Evolutionary conservation across 768 basidiomycete genomes (phyloP), one percentile per base, ranked within the genome.

Genomic region (Arthromyces matolae): DNA sequence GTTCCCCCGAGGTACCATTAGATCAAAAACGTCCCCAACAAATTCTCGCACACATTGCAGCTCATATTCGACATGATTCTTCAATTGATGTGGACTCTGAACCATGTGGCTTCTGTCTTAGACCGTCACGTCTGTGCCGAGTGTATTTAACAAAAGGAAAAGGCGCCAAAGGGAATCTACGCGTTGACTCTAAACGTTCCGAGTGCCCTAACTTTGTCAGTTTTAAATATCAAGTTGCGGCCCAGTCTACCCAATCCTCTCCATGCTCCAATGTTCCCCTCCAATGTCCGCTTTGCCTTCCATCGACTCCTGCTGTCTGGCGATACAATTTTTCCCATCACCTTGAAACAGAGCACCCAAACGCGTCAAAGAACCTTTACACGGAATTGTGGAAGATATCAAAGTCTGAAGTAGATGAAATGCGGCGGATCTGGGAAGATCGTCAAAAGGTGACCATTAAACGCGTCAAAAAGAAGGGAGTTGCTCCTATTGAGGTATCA

Each of bases 371-470:
- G 24, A n/a, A 28, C 10, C 37, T 52, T 12, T 53, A 59, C 31
- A 34, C 40, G n/a, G 36, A 51, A 31, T 18, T 57, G 3, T 60
- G 56, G 56, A 27, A 45, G 28, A 25, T 61, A 9, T 50, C 56
- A 22, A 52, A 56, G 8, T 48, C 52, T 19, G 54, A 64, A 36
- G 39, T 22, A 8, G 25, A n/a, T 4, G 53, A 49, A 27, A 55
- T 64, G 58, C 50, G 47, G 23, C 51, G 52, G 45, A 53, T 60
- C 8, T 64, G 61, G 61, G 33, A 16, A n/a, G 47, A 58, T 33
- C 23, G 49, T 33, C 22, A 27, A 5, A 54, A 54, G 23, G 27
- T 39, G 22, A 32, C 32, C 8, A 42, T 43, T 1, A 58, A 58
- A 52, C 47, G 41, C 8, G 14, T 37, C 6, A 54, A 40, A 38